Evolutionary conservation across 768 basidiomycete genomes (phyloP).

Genomic region (Lepiota brunneoincarnata): DNA sequence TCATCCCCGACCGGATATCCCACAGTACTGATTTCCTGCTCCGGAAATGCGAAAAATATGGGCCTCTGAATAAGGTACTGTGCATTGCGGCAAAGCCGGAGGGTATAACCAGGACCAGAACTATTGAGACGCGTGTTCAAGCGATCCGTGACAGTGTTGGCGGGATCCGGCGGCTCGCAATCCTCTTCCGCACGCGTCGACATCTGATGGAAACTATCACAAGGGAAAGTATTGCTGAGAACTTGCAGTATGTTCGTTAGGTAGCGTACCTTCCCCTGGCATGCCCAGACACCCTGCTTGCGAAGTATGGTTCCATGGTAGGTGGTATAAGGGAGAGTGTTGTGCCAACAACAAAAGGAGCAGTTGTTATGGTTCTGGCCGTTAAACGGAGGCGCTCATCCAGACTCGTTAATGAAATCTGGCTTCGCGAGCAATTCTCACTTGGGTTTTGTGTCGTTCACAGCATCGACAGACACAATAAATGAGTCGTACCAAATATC

Average conservation of each 20-base stretch:
- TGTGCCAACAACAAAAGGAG: background rate
- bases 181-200: constrained; percentile 13
- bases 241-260: background rate
- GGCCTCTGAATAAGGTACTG: constrained; percentile 66
- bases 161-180: constrained; percentile 50
- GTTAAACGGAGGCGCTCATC: background rate
- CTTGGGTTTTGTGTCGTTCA: no score
- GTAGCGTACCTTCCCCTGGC: background rate
- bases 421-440: no score
- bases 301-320: constrained; percentile 7
- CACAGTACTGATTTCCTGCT: constrained; percentile 80
- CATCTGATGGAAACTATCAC: background rate
- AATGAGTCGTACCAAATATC: no score
- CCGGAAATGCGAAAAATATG: constrained; percentile 58
- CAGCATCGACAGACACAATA: no score
- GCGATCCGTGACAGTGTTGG: constrained; percentile 60
- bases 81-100: constrained; percentile 62
- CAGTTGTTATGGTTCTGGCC: background rate
- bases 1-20: constrained; percentile 69
- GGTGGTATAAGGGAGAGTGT: background rate
- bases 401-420: background rate
- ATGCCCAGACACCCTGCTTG: background rate
- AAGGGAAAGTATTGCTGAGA: background rate
- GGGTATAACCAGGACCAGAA: constrained; percentile 62
- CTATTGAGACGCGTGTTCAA: constrained; percentile 63